Evolutionary conservation across 1,139 yeast species (phyloP).

Genomic region (Yamadazyma oceani): DNA sequence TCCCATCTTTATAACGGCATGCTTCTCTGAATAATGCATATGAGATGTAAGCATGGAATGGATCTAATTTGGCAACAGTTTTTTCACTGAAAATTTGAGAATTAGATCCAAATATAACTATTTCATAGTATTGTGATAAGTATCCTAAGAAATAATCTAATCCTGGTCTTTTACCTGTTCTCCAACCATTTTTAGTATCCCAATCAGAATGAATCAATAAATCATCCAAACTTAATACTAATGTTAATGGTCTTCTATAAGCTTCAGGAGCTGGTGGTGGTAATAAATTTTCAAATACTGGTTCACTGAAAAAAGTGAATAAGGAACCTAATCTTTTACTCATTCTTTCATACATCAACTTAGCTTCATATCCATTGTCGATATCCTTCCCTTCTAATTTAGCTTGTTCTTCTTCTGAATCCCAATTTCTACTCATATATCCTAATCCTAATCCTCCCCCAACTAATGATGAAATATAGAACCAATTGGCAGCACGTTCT

Average conservation of each 20-base stretch:
- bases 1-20: constrained; percentile 86
- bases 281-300: constrained; percentile 86
- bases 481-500: constrained; percentile 67
- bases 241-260: constrained; percentile 88
- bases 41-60: constrained; percentile 84
- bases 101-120: constrained; percentile 84
- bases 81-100: constrained; percentile 85
- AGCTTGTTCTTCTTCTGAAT: constrained; percentile 67
- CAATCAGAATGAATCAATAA: constrained; percentile 87
- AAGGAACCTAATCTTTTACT: constrained; percentile 70
- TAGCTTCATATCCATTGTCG: constrained; percentile 69
- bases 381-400: constrained; percentile 48
- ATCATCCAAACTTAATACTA: constrained; percentile 88
- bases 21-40: constrained; percentile 90
- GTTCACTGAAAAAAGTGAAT: constrained; percentile 86
- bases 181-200: constrained; percentile 94
- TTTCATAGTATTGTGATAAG: constrained; percentile 92
- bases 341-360: constrained; percentile 66
- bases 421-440: constrained; percentile 87
- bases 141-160: constrained; percentile 94
- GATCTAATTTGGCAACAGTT: constrained; percentile 85
- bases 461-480: constrained; percentile 63
- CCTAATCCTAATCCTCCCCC: constrained; percentile 64
- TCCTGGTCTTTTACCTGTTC: constrained; percentile 99
- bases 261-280: constrained; percentile 90